Conservation (phyloP, 2,329 filamentous ascomycete species). For the Fusarium oligoseptatum region DNA sequence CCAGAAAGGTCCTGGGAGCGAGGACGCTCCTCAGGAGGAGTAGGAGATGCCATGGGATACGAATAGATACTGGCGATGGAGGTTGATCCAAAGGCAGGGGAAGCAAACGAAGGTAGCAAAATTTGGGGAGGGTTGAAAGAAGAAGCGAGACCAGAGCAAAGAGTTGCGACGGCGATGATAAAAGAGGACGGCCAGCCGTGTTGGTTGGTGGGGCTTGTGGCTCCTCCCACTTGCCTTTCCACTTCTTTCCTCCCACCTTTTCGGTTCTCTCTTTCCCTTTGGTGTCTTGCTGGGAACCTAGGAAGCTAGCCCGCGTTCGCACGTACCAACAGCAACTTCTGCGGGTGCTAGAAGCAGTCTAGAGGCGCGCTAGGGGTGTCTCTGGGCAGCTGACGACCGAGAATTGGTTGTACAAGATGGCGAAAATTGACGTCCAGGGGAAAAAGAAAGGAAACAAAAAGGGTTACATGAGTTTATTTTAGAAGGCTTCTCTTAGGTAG, state of each 20-base stretch:
- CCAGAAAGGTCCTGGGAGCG: conserved; percentile 39
- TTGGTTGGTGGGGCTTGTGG: conserved; percentile 41
- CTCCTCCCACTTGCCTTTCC: conserved; percentile 28
- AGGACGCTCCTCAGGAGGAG: conserved; percentile 35
- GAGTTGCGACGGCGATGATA: conserved; percentile 47
- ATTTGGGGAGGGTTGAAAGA: conserved; percentile 35
- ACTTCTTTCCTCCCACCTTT: conserved; percentile 11
- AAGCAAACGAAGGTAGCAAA: conserved; percentile 30
- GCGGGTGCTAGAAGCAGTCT: conserved; percentile 37
- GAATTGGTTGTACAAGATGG: neutral
- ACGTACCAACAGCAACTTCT: conserved; percentile 6
- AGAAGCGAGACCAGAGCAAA: conserved; percentile 38
- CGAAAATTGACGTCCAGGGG: conserved; percentile 10
- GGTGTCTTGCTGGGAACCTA: conserved; percentile 11
- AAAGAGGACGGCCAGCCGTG: conserved; percentile 39
- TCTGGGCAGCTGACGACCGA: conserved; percentile 29
- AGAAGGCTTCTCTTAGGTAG: neutral
- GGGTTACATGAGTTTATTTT: neutral
- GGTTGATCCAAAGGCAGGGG: conserved; percentile 23
- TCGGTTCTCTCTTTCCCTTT: conserved; percentile 23
- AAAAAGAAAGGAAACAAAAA: neutral
- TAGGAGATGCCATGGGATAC: conserved; percentile 39
- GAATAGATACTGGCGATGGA: conserved; percentile 25
- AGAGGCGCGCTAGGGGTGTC: conserved; percentile 35
- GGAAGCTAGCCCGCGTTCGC: conserved; percentile 20